Percentiles rank a stretch among this genome's conserved stretches.
phyloP scores from a whole-genome alignment of 139 green algal species.

The Pseudopediastrum boryanum region DNA sequence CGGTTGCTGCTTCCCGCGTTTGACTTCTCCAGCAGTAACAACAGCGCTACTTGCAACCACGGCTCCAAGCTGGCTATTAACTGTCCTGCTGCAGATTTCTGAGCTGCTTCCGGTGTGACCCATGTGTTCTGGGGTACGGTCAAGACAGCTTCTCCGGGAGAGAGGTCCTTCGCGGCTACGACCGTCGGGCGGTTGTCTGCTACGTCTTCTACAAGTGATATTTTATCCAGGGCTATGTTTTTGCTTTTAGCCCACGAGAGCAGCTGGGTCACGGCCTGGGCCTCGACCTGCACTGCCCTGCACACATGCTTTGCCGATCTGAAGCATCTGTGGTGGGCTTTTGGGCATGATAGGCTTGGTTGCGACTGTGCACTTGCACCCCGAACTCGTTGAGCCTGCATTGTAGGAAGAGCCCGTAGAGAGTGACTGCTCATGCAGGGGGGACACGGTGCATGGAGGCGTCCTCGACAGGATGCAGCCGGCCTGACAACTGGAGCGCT shows the following conservation, averaged over 20 bases:
- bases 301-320: too few relatives aligned
- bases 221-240: conserved; percentile 36
- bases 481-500: too few relatives aligned
- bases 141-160: conserved; percentile 44
- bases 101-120: conserved; percentile 27
- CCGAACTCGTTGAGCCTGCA: too few relatives aligned
- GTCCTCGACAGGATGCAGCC: too few relatives aligned
- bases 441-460: too few relatives aligned
- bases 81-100: conserved; percentile 36
- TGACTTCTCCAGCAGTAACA: conserved; percentile 69
- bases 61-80: conserved; percentile 45
- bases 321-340: too few relatives aligned
- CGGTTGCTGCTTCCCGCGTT: conserved; percentile 22
- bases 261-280: background rate
- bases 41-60: conserved; percentile 80
- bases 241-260: conserved; percentile 33
- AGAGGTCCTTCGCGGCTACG: conserved; percentile 40
- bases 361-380: too few relatives aligned
- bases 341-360: too few relatives aligned
- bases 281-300: conserved; percentile 18
- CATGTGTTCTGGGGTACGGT: conserved; percentile 39
- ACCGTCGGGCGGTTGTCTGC: conserved; percentile 32
- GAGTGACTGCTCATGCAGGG: too few relatives aligned
- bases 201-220: conserved; percentile 28
- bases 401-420: too few relatives aligned